A percentile compares a stretch with the other conserved stretches of the same genome.
Evolutionary conservation across 2,329 filamentous ascomycete species (phyloP).

Genomic region (Phaeosphaeria sp.): DNA sequence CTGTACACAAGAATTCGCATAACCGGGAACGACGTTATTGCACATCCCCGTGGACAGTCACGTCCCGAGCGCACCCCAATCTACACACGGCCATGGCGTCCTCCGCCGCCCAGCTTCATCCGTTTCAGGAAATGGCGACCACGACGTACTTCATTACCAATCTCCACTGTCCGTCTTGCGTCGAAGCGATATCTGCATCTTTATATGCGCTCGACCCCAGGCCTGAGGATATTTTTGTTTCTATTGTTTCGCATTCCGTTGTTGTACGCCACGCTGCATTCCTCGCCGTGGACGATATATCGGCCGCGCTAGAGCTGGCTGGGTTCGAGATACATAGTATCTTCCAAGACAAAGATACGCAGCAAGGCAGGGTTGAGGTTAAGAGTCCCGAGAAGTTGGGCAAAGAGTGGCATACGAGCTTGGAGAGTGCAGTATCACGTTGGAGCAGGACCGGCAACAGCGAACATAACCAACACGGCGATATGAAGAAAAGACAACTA

Average conservation of each 20-base stretch:
- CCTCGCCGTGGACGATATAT: slow-evolving; percentile 51
- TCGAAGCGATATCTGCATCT: slow-evolving; percentile 68
- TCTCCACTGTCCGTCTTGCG: slow-evolving; percentile 79
- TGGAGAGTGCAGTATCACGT: slow-evolving; percentile 43
- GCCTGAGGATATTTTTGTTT: slow-evolving; percentile 68
- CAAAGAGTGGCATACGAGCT: slow-evolving; percentile 40
- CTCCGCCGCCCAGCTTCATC: slow-evolving; percentile 17
- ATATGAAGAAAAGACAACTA: slow-evolving; percentile 39
- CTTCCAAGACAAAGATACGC: slow-evolving; percentile 37
- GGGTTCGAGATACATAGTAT: slow-evolving; percentile 67
- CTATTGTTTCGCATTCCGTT: slow-evolving; percentile 74
- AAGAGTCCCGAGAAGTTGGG: slow-evolving; percentile 17
- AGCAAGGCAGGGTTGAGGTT: slow-evolving; percentile 21
- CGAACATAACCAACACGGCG: slow-evolving; percentile 17
- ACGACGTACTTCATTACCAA: slow-evolving; percentile 74
- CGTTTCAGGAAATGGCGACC: slow-evolving; percentile 25
- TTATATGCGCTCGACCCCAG: slow-evolving; percentile 58
- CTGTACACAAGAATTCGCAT: slow-evolving; percentile 10
- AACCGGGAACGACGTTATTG: slow-evolving; percentile 19
- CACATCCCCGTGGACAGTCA: too few species aligned
- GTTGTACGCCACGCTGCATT: slow-evolving; percentile 63
- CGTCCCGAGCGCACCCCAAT: background rate
- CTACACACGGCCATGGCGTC: slow-evolving; percentile 23
- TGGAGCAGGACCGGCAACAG: slow-evolving; percentile 30
- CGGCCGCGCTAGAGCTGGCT: slow-evolving; percentile 59